Base-by-base conservation (phyloP, 2,329 filamentous ascomycete species). In the Diaporthe sp. region DNA sequence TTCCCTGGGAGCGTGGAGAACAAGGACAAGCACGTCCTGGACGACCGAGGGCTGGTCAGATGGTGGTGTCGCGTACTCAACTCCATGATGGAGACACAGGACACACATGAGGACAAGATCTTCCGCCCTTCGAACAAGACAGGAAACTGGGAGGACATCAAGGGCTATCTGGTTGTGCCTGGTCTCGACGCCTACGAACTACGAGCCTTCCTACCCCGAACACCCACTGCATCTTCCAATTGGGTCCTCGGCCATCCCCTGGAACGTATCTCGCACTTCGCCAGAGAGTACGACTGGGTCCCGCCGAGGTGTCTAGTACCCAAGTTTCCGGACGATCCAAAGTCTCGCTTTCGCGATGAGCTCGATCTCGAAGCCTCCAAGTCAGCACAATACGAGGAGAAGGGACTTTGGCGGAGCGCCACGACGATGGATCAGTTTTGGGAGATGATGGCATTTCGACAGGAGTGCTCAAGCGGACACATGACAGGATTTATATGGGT, bases 371-470 rank as follows among this genome's bases (percentile, higher is more conserved):
- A 97, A 80, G 88, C 94, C 0, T 88, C 90, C 1, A 90, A 90
- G 39, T 86, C 89, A 2, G 84, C 84, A 7, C 85, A 85, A 71
- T 84, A 89, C 77, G 89, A 90, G 77, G 88, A 86, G 35, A 84
- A 86, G 4, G 94, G 94, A 0, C 88, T 90, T 73, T 99, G 97
- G 97, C 94, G 92, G 81, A 95, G 93, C 75, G 92, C 98, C 32
- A 92, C 89, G 81, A 94, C 92, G 0, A 85, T 99, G 53, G 94
- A 96, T n/a, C 92, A 96, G 78, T 99, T 99, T 80, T 99, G 97
- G 97, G 97, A 99, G 76, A 94, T 97, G 89, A 98, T 99, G 96
- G 93, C 96, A 0, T 98, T 94, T 81, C 89, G 97, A 73, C 97
- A 98, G 81, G 97, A 99, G 81, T 99, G 97, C 80, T 98, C 96